Evolutionary conservation across 2,329 filamentous ascomycete genomes (phyloP).

Genomic region (Epichloe typhina): DNA sequence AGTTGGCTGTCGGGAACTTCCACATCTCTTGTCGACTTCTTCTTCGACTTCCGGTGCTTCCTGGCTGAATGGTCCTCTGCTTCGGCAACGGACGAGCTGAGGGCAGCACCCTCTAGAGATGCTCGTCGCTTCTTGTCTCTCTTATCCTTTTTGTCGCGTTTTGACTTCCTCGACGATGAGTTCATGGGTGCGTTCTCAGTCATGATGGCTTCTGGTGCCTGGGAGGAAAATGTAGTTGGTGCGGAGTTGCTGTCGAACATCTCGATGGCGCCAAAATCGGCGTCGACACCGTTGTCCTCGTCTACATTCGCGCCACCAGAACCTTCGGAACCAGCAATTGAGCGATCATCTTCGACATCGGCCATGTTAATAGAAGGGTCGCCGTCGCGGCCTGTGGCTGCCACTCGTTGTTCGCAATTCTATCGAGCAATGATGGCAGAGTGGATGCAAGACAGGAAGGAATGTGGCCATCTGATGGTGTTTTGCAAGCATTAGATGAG

Average conservation of each 20-base stretch:
- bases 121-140: conserved; percentile 12
- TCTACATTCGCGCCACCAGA: conserved; percentile 12
- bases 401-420: conserved; percentile 9
- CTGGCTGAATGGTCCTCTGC: conserved; percentile 6
- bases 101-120: conserved; percentile 4
- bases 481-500: conserved; percentile 16
- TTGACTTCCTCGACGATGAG: conserved; percentile 14
- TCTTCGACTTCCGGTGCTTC: conserved; percentile 17
- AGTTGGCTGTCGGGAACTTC: conserved; percentile 6
- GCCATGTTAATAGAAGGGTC: conserved; percentile 9
- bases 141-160: conserved; percentile 20
- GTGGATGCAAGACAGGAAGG: conserved; percentile 20
- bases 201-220: conserved; percentile 20
- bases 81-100: conserved; percentile 7
- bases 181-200: conserved; percentile 10
- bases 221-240: conserved; percentile 18
- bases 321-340: conserved; percentile 13
- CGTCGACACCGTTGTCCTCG: conserved; percentile 13
- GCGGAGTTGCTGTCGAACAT: conserved; percentile 26
- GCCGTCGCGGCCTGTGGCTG: background rate
- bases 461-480: conserved; percentile 21
- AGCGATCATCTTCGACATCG: conserved; percentile 12
- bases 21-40: conserved; percentile 5
- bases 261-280: conserved; percentile 23
- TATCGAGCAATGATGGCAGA: conserved; percentile 16